phyloP scores from a whole-genome alignment of 2,329 filamentous ascomycete genomes.

The Scedosporium boydii region DNA sequence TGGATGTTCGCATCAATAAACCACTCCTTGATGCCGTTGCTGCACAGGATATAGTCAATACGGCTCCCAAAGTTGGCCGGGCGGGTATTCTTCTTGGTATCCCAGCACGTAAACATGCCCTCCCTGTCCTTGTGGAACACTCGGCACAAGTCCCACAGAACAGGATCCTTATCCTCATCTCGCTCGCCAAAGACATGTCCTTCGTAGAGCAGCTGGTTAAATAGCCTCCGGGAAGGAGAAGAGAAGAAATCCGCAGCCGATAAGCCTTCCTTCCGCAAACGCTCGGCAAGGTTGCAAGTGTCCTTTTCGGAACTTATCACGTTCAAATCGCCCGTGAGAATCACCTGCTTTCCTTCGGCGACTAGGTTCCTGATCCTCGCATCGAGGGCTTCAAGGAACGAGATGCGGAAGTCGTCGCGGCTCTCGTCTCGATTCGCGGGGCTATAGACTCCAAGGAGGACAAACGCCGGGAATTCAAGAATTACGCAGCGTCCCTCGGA shows the following conservation, averaged over 20 bases:
- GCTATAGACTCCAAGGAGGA: slow-evolving; percentile 85
- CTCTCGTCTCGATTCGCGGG: slow-evolving; percentile 82
- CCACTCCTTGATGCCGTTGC: slow-evolving; percentile 68
- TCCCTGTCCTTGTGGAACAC: slow-evolving; percentile 67
- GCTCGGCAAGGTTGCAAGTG: slow-evolving; percentile 63
- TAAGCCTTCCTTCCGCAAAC: slow-evolving; percentile 59
- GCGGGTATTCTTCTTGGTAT: slow-evolving; percentile 89
- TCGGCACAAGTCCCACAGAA: slow-evolving; percentile 77
- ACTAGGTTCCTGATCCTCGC: slow-evolving; percentile 76
- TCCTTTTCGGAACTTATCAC: slow-evolving; percentile 63
- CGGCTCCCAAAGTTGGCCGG: slow-evolving; percentile 87
- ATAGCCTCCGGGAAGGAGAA: slow-evolving; percentile 61
- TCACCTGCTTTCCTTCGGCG: slow-evolving; percentile 70
- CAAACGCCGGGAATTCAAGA: slow-evolving; percentile 89
- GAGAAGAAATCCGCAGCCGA: slow-evolving; percentile 64
- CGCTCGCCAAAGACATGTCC: slow-evolving; percentile 58
- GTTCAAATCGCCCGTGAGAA: slow-evolving; percentile 84
- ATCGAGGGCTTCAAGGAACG: slow-evolving; percentile 73
- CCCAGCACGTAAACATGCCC: slow-evolving; percentile 98
- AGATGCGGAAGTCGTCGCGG: slow-evolving; percentile 71
- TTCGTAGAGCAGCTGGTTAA: slow-evolving; percentile 76
- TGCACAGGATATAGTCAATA: slow-evolving; percentile 91
- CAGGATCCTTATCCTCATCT: slow-evolving; percentile 62
- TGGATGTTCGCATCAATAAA: slow-evolving; percentile 78
- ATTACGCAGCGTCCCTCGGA: slow-evolving; percentile 87